phyloP scores from a whole-genome alignment of 108 stramenopile species.

The Thalassiosira profunda region DNA sequence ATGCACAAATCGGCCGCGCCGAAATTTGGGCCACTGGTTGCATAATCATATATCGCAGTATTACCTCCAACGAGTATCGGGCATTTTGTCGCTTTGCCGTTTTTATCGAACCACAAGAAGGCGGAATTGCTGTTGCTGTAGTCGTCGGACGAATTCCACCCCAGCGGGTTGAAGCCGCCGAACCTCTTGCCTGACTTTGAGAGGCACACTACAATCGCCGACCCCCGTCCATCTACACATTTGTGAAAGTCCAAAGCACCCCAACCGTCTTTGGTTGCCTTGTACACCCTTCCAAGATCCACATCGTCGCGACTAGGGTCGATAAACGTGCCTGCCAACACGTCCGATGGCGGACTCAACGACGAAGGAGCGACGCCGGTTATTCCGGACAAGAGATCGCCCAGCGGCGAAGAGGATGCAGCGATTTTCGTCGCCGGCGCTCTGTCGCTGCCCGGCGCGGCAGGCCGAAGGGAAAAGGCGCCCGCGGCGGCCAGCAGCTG shows the following conservation, averaged over 20 bases:
- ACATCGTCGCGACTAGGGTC: constrained; percentile 46
- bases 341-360: constrained; percentile 26
- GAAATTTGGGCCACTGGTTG: constrained; percentile 80
- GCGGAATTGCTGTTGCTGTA: constrained; percentile 69
- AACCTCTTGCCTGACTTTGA: constrained; percentile 58
- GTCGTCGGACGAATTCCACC: constrained; percentile 83
- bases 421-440: no score
- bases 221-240: constrained; percentile 69
- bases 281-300: constrained; percentile 41
- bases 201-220: constrained; percentile 68
- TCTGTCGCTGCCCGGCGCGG: no score
- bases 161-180: constrained; percentile 81
- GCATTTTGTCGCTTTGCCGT: constrained; percentile 31
- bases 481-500: no score
- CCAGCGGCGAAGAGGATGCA: constrained; percentile 41
- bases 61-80: constrained; percentile 70
- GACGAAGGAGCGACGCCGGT: constrained; percentile 36
- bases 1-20: constrained; percentile 76
- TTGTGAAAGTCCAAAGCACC: constrained; percentile 80
- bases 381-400: constrained; percentile 31
- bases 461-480: no score
- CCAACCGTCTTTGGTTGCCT: constrained; percentile 78
- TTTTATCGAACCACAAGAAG: constrained; percentile 70
- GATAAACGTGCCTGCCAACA: constrained; percentile 41
- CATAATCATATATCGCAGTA: constrained; percentile 84